Base-by-base conservation (phyloP, 805 yeast species). In the Saturnispora gosingensis region DNA sequence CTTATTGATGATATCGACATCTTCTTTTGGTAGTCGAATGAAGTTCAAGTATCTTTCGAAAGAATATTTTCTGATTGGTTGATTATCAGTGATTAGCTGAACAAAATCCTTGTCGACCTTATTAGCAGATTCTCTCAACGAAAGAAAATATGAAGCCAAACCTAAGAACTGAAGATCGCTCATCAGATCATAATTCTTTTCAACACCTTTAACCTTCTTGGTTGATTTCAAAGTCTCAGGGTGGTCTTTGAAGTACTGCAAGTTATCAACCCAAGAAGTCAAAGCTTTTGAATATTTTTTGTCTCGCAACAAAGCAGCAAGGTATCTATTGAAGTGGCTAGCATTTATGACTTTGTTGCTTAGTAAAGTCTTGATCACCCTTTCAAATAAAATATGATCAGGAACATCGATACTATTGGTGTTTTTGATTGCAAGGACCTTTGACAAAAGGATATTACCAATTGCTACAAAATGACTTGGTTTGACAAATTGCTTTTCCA, bases 271-370 rank as follows among this genome's bases (percentile, higher is more conserved):
- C 63, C 65, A 67, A 4, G 61, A 25, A n/a, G 61, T 57, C 28
- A 67, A 48, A 3, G 67, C 68, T 43, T 59, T 61, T 8, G 59
- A 39, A 42, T 52, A 59, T 40, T 63, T 58, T 5, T 50, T 49
- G 25, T 67, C 70, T 4, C 20, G 16, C 7, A 64, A 30, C 9
- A 65, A 54, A n/a, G 52, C 49, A 8, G 38, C 52, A 38, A 64
- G 54, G n/a, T 55, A 59, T 48, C 65, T 56, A 18, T 52, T 56
- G 18, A 64, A 57, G 46, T 65, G 69, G 11, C 63, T 54, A n/a
- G 54, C 58, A 49, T 63, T 62, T n/a, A 62, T 46, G 3, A 62
- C n/a, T 13, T 56, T 47, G 40, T 52, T 43, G 1, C 58, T 53
- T 27, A 52, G 40, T 25, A 65, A 50, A 9, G 61, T 44, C 3